Conservation (phyloP, 2,329 filamentous ascomycete species). For the Lecanicillium sp. region DNA sequence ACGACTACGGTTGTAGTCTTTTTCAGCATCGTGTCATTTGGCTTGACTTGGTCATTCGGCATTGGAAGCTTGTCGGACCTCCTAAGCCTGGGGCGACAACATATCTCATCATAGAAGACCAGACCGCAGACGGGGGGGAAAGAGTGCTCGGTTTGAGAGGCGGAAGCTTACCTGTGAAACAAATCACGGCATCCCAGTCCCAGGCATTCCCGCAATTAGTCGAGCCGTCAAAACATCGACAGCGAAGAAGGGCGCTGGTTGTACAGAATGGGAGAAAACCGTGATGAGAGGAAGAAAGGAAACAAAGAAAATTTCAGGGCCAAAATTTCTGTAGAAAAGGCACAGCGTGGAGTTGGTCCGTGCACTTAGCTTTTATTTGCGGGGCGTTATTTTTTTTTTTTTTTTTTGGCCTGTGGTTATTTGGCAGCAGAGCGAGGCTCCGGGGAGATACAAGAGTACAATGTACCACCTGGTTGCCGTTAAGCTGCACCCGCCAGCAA, state of each 20-base stretch:
- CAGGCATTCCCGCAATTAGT: background rate
- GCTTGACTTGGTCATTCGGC: constrained; percentile 48
- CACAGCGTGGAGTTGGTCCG: constrained; percentile 8
- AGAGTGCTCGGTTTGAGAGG: background rate
- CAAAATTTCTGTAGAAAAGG: constrained; percentile 9
- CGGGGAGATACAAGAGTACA: no score
- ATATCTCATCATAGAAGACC: constrained; percentile 36
- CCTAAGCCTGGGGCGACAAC: constrained; percentile 46
- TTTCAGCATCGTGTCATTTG: constrained; percentile 49
- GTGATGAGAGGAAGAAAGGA: background rate
- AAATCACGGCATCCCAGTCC: background rate
- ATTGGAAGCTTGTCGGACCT: constrained; percentile 41
- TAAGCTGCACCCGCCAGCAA: no score
- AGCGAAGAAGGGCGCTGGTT: background rate
- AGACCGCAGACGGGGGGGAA: background rate
- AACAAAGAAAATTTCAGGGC: constrained; percentile 2
- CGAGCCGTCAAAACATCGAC: background rate
- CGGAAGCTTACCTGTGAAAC: background rate
- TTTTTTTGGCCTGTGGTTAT: no score
- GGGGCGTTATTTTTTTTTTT: no score
- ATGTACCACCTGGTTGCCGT: no score
- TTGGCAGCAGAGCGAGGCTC: no score
- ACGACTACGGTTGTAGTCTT: constrained; percentile 8
- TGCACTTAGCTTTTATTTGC: background rate
- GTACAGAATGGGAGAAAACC: background rate